Percentiles rank a stretch among this genome's conserved stretches.
Conservation (phyloP, 345 rosid genomes). For the Eutrema heterophyllum region DNA sequence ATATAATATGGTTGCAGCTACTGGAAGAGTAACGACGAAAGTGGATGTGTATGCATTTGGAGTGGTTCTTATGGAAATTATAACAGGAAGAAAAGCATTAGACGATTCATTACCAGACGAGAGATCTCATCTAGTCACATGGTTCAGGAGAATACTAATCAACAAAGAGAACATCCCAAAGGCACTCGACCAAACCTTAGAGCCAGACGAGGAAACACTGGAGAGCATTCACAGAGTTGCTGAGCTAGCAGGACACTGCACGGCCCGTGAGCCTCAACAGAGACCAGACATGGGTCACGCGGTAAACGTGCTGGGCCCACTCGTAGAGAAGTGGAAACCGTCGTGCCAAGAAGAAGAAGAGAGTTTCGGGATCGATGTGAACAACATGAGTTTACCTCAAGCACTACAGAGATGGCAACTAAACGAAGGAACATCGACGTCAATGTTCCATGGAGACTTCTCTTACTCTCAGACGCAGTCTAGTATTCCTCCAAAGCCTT, state of each 20-base stretch:
- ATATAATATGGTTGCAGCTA: constrained; percentile 43
- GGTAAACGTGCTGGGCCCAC: constrained; percentile 66
- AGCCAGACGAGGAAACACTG: constrained; percentile 59
- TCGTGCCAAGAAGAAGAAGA: constrained; percentile 61
- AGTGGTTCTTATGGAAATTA: constrained; percentile 83
- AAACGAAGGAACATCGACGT: constrained; percentile 60
- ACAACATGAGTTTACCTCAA: constrained; percentile 80
- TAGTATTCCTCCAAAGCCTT: constrained; percentile 58
- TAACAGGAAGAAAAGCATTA: constrained; percentile 80
- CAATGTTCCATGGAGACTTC: constrained; percentile 38
- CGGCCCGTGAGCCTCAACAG: constrained; percentile 71
- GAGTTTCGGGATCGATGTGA: constrained; percentile 49
- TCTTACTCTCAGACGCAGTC: constrained; percentile 61
- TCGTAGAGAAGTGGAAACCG: constrained; percentile 91
- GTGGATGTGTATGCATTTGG: constrained; percentile 90
- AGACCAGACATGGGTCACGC: constrained; percentile 96
- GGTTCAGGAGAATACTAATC: constrained; percentile 65
- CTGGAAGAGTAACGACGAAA: constrained; percentile 90
- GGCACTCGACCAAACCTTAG: constrained; percentile 52
- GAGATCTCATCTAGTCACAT: constrained; percentile 66
- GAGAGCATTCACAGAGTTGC: constrained; percentile 60
- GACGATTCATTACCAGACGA: constrained; percentile 71
- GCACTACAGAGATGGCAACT: constrained; percentile 86
- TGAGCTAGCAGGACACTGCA: constrained; percentile 90
- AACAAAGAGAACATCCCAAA: constrained; percentile 64